phyloP scores from a whole-genome alignment of 2,329 filamentous ascomycete genomes.

The Fusarium falciforme region DNA sequence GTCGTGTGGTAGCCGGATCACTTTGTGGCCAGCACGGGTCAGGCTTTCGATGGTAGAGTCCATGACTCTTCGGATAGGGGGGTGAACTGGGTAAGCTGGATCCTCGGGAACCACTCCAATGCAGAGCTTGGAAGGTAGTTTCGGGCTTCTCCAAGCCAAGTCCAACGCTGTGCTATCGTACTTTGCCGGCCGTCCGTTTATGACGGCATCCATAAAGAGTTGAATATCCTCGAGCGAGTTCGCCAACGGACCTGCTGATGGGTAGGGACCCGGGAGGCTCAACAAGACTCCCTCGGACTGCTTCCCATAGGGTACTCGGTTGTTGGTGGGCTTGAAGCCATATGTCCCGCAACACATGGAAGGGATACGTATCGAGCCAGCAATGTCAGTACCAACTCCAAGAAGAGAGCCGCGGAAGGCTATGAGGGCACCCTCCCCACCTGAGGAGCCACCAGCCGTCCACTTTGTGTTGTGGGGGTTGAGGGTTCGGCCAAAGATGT shows the following conservation, averaged over 20 bases:
- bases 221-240: neutral
- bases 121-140: neutral
- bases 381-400: neutral
- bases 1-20: neutral
- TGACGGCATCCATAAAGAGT: neutral
- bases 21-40: neutral
- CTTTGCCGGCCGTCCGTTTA: neutral
- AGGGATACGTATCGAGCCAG: neutral
- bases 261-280: neutral
- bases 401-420: neutral
- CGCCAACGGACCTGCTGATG: neutral
- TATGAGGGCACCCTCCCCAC: constrained; percentile 9
- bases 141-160: neutral
- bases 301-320: neutral
- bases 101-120: neutral
- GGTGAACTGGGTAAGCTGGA: neutral
- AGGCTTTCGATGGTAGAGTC: neutral
- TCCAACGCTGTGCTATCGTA: neutral
- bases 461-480: constrained; percentile 48
- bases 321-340: neutral
- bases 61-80: neutral
- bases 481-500: constrained; percentile 38
- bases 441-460: constrained; percentile 33
- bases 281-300: neutral
- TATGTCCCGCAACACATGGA: neutral